Evolutionary conservation across 2,329 filamentous ascomycete genomes (phyloP), one percentile per base, ranked within the genome.

Genomic region (Paracoccidioides brasiliensis): DNA sequence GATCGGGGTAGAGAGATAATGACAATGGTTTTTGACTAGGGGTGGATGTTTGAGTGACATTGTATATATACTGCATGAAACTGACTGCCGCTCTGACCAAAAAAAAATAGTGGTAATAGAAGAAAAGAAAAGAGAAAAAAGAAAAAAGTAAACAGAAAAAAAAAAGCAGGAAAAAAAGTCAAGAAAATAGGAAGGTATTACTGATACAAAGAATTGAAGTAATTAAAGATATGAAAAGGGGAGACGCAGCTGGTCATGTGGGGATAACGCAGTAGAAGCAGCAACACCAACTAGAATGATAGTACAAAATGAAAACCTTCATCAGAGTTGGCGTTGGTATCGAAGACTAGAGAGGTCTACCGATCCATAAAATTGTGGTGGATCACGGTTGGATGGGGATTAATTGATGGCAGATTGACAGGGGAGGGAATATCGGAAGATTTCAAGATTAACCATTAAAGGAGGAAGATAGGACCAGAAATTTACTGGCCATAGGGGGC

Each of bases 171-270:
- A 15, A 14, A 22, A 42, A 43, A 32, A 33, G 10, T 5, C 7
- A 48, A 7, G 22, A 12, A 45, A 45, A 53, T 15, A 22, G 22
- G 33, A 28, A 35, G 35, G 44, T 54, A 54, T 54, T 54, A 53
- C 48, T 54, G 53, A 41, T 54, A 54, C 53, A 54, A 32, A 49
- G 44, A 54, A 45, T 33, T 32, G 35, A 52, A 42, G 40, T 14
- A 45, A 33, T 32, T 2, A 28, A 46, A 30, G 30, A 7, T 33
- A 15, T 3, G 9, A 51, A 40, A 30, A 40, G n/a, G 28, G 28
- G 37, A 30, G n/a, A 43, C 22, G n/a, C 37, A 53, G 42, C 35
- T 8, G 8, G 44, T 14, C 33, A 38, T 22, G 22, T 42, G 14
- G 22, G 43, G 37, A 28, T 15, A 44, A 28, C 8, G n/a, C 3